These are phyloP conservation scores for Citrus maxima DNA, from an alignment of 345 rosid species.

Conservation along the genomic window DNA sequence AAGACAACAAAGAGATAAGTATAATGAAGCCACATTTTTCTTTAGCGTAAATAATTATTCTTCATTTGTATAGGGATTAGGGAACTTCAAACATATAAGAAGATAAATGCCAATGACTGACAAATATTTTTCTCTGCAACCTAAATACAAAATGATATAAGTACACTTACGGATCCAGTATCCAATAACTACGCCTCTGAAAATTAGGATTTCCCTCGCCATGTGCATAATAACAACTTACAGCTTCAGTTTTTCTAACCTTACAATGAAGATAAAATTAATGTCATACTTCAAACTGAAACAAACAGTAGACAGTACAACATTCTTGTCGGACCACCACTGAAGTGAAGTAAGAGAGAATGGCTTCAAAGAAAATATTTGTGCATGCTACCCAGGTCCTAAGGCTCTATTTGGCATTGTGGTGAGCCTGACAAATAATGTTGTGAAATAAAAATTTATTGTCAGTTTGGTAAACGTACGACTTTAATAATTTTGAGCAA, in stretches of 20 bases:
- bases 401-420: too few species aligned
- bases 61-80: too few species aligned
- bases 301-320: conserved; percentile 3
- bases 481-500: background rate
- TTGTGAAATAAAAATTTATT: too few species aligned
- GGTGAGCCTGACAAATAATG: too few species aligned
- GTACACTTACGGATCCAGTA: conserved; percentile 82
- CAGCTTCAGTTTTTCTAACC: conserved; percentile 72
- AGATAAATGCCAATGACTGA: background rate
- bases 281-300: conserved; percentile 1
- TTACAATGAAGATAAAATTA: conserved; percentile 29
- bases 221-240: conserved; percentile 93
- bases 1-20: background rate
- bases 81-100: background rate
- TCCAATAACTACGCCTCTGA: conserved; percentile 96
- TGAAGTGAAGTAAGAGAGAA: background rate
- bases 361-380: background rate
- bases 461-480: too few species aligned
- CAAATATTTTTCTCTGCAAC: conserved; percentile 25
- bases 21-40: background rate
- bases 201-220: conserved; percentile 72
- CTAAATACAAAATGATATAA: background rate
- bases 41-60: background rate
- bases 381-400: background rate
- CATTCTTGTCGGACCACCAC: background rate